Conservation (phyloP, 2,329 filamentous ascomycete genomes). For the Onygena corvina region DNA sequence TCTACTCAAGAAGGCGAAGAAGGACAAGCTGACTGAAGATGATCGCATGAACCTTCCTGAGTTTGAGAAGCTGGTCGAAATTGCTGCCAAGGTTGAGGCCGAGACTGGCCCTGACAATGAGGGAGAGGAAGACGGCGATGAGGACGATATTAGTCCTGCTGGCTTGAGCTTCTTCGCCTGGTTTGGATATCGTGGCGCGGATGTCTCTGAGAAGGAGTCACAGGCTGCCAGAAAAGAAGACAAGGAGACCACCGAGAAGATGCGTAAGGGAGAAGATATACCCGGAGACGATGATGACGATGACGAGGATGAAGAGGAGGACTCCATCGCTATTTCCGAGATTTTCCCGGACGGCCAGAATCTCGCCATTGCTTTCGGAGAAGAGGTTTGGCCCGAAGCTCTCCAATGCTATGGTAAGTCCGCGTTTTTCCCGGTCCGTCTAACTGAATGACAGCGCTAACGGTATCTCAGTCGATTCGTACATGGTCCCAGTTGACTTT, state of each 20-base stretch:
- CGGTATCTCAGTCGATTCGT: constrained; percentile 50
- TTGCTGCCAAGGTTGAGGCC: constrained; percentile 34
- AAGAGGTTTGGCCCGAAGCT: constrained; percentile 80
- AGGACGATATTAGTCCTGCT: constrained; percentile 44
- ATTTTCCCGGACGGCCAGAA: constrained; percentile 82
- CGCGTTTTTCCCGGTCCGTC: background rate
- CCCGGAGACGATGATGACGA: constrained; percentile 38
- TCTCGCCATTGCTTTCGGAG: constrained; percentile 64
- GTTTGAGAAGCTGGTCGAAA: constrained; percentile 43
- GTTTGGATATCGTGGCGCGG: constrained; percentile 67
- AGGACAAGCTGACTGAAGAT: constrained; percentile 30
- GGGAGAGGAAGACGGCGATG: constrained; percentile 29
- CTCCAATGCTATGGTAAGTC: constrained; percentile 82
- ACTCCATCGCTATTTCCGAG: constrained; percentile 59
- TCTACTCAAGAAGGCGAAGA: constrained; percentile 27
- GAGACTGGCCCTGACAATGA: constrained; percentile 26
- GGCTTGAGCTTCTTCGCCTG: constrained; percentile 74
- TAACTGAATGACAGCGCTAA: background rate
- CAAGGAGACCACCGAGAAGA: constrained; percentile 43
- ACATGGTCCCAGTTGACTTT: constrained; percentile 54
- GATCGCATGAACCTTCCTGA: constrained; percentile 41
- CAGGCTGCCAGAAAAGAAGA: constrained; percentile 49
- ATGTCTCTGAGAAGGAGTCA: constrained; percentile 61
- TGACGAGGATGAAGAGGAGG: constrained; percentile 50
- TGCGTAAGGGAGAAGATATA: constrained; percentile 40